Conservation (phyloP, 2,329 filamentous ascomycete species). For the Dactylellina drechsleri region DNA sequence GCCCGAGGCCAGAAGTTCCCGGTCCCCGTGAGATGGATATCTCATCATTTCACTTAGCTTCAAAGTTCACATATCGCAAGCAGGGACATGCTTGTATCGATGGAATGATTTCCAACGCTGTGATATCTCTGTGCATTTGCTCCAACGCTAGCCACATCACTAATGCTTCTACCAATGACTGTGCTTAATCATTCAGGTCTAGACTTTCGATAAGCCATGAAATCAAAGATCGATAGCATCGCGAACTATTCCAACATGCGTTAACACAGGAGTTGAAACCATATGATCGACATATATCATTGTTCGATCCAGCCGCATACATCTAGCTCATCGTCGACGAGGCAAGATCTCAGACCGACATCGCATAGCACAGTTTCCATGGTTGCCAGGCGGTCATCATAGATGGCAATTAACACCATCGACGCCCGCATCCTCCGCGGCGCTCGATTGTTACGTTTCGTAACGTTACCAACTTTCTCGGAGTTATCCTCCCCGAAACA, state of each 20-base stretch:
- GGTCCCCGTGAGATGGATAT: background rate
- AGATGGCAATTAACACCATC: conserved; percentile 11
- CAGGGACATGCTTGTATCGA: too few species aligned
- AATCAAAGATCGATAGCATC: too few species aligned
- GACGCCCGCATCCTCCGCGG: conserved; percentile 35
- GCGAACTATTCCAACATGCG: too few species aligned
- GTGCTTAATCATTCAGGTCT: too few species aligned
- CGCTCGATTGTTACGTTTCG: conserved; percentile 10
- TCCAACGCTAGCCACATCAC: too few species aligned
- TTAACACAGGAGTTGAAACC: background rate
- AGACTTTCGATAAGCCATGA: too few species aligned
- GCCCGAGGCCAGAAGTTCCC: background rate
- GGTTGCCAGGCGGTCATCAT: too few species aligned
- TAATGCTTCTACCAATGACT: too few species aligned
- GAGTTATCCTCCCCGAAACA: background rate
- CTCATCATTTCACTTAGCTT: background rate
- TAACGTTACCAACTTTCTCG: conserved; percentile 13
- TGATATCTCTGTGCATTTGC: too few species aligned
- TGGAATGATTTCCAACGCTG: too few species aligned
- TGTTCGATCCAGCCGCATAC: conserved; percentile 1
- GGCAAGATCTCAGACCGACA: background rate
- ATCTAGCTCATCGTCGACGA: background rate
- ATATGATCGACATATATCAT: conserved; percentile 1
- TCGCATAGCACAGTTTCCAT: too few species aligned
- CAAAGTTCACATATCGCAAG: too few species aligned